Percentiles rank a stretch among this genome's conserved stretches.
Conservation (phyloP, 2,329 filamentous ascomycete species). For the Dothidotthia symphoricarpi region DNA sequence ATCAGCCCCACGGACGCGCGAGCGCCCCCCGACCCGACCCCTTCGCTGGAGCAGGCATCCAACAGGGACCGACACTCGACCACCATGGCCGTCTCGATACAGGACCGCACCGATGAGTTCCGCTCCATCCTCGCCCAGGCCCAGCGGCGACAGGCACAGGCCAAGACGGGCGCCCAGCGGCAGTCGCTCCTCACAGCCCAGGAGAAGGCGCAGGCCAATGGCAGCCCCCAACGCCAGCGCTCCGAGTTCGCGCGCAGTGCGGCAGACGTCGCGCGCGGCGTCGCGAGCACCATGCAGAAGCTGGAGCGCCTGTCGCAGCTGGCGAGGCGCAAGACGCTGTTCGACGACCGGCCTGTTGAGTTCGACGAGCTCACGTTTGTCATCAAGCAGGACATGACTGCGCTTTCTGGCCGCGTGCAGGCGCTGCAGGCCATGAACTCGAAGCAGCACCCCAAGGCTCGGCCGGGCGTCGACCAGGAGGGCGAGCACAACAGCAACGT, state of each 20-base stretch:
- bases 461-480: constrained; percentile 63
- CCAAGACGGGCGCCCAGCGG: constrained; percentile 74
- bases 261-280: constrained; percentile 87
- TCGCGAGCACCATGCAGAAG: constrained; percentile 90
- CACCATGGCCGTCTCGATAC: constrained; percentile 69
- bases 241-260: constrained; percentile 93
- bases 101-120: constrained; percentile 96
- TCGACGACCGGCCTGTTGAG: constrained; percentile 94
- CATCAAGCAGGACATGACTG: constrained; percentile 94
- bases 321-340: constrained; percentile 93
- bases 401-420: constrained; percentile 82
- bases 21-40: no score
- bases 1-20: no score
- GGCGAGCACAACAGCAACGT: constrained; percentile 99
- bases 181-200: constrained; percentile 75
- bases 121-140: constrained; percentile 83
- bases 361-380: constrained; percentile 96
- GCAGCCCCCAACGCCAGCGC: constrained; percentile 50
- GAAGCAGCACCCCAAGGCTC: constrained; percentile 67
- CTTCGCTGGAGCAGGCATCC: no score
- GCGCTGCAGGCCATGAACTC: constrained; percentile 74
- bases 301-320: constrained; percentile 89
- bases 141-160: constrained; percentile 72
- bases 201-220: constrained; percentile 61
- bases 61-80: constrained; percentile 9